Evolutionary conservation across 1,139 yeast genomes (phyloP), one percentile per base, ranked within the genome.

Genomic region (Candida sanyaensis): DNA sequence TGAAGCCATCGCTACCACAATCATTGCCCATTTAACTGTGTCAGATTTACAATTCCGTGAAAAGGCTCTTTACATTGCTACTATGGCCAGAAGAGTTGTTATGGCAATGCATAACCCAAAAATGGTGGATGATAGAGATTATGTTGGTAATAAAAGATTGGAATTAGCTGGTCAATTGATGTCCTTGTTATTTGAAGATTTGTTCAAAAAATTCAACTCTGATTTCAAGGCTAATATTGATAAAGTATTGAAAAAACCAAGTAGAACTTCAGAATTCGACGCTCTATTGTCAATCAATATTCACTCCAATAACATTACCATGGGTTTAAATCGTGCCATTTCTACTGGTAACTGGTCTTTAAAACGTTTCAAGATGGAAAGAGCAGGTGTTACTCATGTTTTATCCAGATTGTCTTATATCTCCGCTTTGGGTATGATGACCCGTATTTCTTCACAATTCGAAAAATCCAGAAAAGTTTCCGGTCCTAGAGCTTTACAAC

Each of bases 281-380:
- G 98, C 99, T 0, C 73, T 92, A 45, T 71, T 92, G 52, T 88
- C 91, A 45, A 90, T 93, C 59, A 87, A 89, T 54, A 90, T 91
- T 48, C 97, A 92, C 63, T 88, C 96, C 9, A 88, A 89, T 61
- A 91, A 90, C 63, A 92, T 93, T 55, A 91, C 99, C 12, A 87
- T 87, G 66, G 99, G 99, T 32, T 75, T 93, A 68, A 92, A 92
- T 66, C 80, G 99, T 59, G 97, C 99, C 37, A 93, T 93, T 47
- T 92, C 98, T 6, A 93, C 99, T 0, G 99, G 99, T 58, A 93
- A 93, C 65, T 93, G 99, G 99, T 90, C 97, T 1, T 78, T 93
- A 64, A 93, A 93, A 70, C 90, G 99, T 74, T 93, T 93, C 78
- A 93, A 92, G 85, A 93, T 93, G 99, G 99, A 95, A 72, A 83